These are phyloP conservation scores for Tardiomyces digboiensis DNA, from an alignment of 1,139 yeast genomes.

Conservation along the genomic window DNA sequence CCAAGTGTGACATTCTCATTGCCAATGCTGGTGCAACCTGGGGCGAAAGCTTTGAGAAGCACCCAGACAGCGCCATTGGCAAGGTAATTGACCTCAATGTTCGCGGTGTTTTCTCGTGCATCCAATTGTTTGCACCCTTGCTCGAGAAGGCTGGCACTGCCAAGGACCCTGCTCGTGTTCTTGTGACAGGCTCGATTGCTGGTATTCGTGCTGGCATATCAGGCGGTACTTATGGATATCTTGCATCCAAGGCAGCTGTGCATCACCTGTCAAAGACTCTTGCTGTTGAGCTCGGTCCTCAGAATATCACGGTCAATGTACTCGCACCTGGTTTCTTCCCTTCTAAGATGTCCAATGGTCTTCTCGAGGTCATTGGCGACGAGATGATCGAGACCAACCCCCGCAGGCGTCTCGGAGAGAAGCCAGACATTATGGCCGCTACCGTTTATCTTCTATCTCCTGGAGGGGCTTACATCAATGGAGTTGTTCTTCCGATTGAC, in stretches of 20 bases:
- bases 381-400: constrained; percentile 44
- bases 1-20: constrained; percentile 50
- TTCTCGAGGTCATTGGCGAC: constrained; percentile 43
- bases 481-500: constrained; percentile 64
- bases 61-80: constrained; percentile 52
- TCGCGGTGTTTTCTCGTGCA: constrained; percentile 60
- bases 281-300: constrained; percentile 85
- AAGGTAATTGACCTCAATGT: constrained; percentile 60
- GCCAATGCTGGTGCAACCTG: constrained; percentile 81
- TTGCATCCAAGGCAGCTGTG: constrained; percentile 72
- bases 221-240: constrained; percentile 62
- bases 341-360: constrained; percentile 64
- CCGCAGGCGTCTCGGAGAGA: constrained; percentile 51
- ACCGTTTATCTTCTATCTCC: constrained; percentile 49
- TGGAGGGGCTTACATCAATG: constrained; percentile 57
- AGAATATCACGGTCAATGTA: constrained; percentile 69
- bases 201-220: constrained; percentile 33
- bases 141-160: constrained; percentile 45
- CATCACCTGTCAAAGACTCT: constrained; percentile 59
- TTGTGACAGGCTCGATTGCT: constrained; percentile 57
- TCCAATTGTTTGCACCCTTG: constrained; percentile 52
- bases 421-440: constrained; percentile 52
- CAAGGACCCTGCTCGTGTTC: constrained; percentile 56
- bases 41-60: constrained; percentile 59
- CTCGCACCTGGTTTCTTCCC: constrained; percentile 79